Conservation (phyloP, 306 rosid species). For the barrel medic (Medicago truncatula) region MtrunA17r5.0-ANR NC_053048.1:44152001-44152500, state of each 20-base stretch:
- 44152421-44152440: too few species aligned
- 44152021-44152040: not conserved
- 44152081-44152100: not conserved
- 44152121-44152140: not conserved
- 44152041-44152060: not conserved
- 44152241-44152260: not conserved
- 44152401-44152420: too few species aligned
- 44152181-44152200: not conserved
- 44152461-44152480: too few species aligned
- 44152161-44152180: not conserved
- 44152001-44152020: not conserved
- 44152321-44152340: too few species aligned
- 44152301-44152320: not conserved
- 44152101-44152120: not conserved
- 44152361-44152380: too few species aligned
- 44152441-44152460: too few species aligned
- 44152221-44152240: not conserved
- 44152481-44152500: too few species aligned
- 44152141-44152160: slow-evolving; percentile 2
- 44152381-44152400: too few species aligned
- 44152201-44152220: not conserved
- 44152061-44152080: not conserved
- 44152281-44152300: not conserved
- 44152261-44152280: not conserved
- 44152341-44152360: too few species aligned